phyloP scores from a whole-genome alignment of 805 yeast genomes.

The Ogataea ramenticola region DNA sequence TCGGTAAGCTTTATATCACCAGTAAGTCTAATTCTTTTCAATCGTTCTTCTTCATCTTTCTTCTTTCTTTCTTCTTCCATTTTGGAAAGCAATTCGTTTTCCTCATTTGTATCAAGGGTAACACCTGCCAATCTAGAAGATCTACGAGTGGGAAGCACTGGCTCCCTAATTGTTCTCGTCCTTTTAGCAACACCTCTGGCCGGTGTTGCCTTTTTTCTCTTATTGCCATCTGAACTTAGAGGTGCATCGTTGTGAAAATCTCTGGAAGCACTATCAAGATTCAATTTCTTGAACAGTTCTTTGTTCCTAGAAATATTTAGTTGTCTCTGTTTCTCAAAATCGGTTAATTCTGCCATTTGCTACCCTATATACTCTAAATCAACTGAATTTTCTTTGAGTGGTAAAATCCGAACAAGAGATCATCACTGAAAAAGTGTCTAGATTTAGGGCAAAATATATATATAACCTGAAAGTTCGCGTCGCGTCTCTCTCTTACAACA shows the following conservation, averaged over 20 bases:
- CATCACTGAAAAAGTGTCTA: no score
- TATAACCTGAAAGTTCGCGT: no score
- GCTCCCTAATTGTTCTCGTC: constrained; percentile 23
- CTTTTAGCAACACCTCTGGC: constrained; percentile 10
- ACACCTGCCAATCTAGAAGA: constrained; percentile 77
- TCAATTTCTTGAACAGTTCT: constrained; percentile 63
- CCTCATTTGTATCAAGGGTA: constrained; percentile 32
- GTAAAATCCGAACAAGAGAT: no score
- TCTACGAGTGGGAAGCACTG: constrained; percentile 53
- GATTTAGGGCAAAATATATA: no score
- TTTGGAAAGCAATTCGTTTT: constrained; percentile 32
- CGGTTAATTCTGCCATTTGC: constrained; percentile 35
- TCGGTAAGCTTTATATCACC: constrained; percentile 65
- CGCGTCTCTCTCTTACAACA: no score
- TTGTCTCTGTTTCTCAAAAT: constrained; percentile 63
- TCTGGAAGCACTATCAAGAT: constrained; percentile 50
- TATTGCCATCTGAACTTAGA: constrained; percentile 3
- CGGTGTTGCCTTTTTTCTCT: constrained; percentile 5
- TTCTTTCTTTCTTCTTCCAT: constrained; percentile 31
- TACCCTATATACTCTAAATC: no score
- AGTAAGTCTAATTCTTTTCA: constrained; percentile 50
- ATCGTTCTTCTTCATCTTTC: constrained; percentile 28
- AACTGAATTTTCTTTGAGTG: no score
- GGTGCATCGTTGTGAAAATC: constrained; percentile 43
- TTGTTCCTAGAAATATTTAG: constrained; percentile 81